phyloP scores from a whole-genome alignment of 768 basidiomycete genomes.

The Podaxis sp. region DNA sequence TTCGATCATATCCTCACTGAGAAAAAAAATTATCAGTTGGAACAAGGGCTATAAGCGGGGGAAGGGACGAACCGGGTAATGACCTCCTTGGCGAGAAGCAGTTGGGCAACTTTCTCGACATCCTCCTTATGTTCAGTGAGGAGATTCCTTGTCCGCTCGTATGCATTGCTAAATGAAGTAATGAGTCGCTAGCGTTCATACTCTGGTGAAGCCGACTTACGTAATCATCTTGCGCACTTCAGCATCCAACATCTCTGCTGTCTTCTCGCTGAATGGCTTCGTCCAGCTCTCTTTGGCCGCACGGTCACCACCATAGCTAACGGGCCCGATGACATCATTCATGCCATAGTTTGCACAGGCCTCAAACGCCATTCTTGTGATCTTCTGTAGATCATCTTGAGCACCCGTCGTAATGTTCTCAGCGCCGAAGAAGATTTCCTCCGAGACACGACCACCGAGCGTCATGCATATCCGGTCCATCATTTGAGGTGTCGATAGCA shows the following conservation, averaged over 20 bases:
- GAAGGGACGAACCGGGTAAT: slow-evolving; percentile 68
- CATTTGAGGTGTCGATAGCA: slow-evolving; percentile 94
- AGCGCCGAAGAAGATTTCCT: slow-evolving; percentile 94
- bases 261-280: slow-evolving; percentile 98
- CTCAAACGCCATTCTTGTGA: slow-evolving; percentile 97
- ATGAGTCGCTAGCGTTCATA: neutral
- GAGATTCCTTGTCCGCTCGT: slow-evolving; percentile 79
- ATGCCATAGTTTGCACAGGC: slow-evolving; percentile 96
- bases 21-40: slow-evolving; percentile 5
- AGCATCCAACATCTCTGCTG: slow-evolving; percentile 87
- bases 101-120: slow-evolving; percentile 91
- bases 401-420: slow-evolving; percentile 97
- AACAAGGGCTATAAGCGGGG: neutral
- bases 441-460: slow-evolving; percentile 93
- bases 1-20: slow-evolving; percentile 84
- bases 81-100: slow-evolving; percentile 93
- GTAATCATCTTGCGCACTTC: slow-evolving; percentile 97
- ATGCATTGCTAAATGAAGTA: slow-evolving; percentile 48
- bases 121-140: slow-evolving; percentile 79
- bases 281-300: slow-evolving; percentile 87
- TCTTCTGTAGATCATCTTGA: slow-evolving; percentile 97
- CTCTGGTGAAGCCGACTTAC: neutral
- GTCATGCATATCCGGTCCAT: slow-evolving; percentile 98
- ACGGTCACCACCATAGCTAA: slow-evolving; percentile 91
- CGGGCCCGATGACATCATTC: slow-evolving; percentile 92